phyloP scores from a whole-genome alignment of 305 asterid genomes.

The Fraxinus greggii region DNA sequence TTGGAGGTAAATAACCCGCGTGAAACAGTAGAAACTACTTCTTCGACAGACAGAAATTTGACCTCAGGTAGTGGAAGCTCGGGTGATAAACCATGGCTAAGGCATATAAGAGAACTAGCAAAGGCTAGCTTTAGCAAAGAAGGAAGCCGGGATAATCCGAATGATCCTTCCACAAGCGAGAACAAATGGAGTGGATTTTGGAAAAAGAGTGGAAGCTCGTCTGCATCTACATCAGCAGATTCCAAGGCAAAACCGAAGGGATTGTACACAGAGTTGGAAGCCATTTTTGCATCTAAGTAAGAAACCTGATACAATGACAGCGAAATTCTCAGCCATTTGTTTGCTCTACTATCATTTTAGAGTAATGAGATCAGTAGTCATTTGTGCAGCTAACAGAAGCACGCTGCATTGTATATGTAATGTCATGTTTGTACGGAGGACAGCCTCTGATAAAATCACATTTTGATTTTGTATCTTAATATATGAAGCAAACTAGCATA shows the following conservation, averaged over 20 bases:
- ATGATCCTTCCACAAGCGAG: constrained; percentile 73
- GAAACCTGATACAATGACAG: background rate
- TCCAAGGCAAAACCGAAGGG: constrained; percentile 63
- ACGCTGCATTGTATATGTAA: background rate
- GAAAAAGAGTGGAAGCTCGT: constrained; percentile 73
- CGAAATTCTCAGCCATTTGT: background rate
- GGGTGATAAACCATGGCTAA: constrained; percentile 71
- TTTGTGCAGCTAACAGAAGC: background rate
- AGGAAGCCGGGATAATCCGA: constrained; percentile 32
- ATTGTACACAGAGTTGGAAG: constrained; percentile 78
- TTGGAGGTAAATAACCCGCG: constrained; percentile 43
- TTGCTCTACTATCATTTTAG: background rate
- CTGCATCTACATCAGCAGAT: constrained; percentile 58
- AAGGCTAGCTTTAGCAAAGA: constrained; percentile 75
- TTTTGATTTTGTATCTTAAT: background rate
- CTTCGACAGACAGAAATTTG: constrained; percentile 40
- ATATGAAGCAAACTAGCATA: background rate
- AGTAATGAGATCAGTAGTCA: background rate
- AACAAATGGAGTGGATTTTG: constrained; percentile 66
- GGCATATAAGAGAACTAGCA: constrained; percentile 73
- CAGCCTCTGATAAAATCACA: background rate
- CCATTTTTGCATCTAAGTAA: constrained; percentile 80
- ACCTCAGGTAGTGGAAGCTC: constrained; percentile 63
- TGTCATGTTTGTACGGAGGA: background rate
- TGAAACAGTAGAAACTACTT: constrained; percentile 36